Evolutionary conservation across 1,284 basidiomycete species (phyloP).

Genomic region (Ustilago trichophora): DNA sequence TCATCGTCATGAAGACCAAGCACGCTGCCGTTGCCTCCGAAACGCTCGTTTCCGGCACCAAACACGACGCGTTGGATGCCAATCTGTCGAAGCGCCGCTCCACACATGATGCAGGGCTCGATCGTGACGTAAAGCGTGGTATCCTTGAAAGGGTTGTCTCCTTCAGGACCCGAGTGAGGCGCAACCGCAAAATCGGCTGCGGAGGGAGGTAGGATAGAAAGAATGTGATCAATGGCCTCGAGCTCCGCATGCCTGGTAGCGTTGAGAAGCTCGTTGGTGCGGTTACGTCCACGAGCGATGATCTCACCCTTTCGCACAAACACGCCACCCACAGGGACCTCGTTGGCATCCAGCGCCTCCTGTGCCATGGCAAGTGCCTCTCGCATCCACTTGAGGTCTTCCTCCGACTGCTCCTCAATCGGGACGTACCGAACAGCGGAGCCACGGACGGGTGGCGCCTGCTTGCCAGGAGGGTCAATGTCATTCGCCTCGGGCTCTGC

Average conservation of each 20-base stretch:
- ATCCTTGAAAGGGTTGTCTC: slow-evolving; percentile 72
- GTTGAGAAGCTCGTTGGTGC: slow-evolving; percentile 83
- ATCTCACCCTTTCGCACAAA: slow-evolving; percentile 82
- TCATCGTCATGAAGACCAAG: slow-evolving; percentile 76
- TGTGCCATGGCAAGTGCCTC: slow-evolving; percentile 63
- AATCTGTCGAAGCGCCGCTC: slow-evolving; percentile 89
- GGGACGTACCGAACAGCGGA: slow-evolving; percentile 54
- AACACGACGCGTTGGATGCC: slow-evolving; percentile 91
- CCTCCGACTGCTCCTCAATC: slow-evolving; percentile 50
- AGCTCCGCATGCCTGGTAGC: slow-evolving; percentile 95
- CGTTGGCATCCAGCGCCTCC: slow-evolving; percentile 83
- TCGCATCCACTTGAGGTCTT: slow-evolving; percentile 63
- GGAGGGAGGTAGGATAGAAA: slow-evolving; percentile 69
- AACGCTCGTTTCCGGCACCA: slow-evolving; percentile 94
- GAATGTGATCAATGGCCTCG: slow-evolving; percentile 91
- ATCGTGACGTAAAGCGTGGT: slow-evolving; percentile 97
- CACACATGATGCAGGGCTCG: slow-evolving; percentile 99
- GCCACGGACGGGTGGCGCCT: slow-evolving; percentile 45
- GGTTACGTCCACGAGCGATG: slow-evolving; percentile 87
- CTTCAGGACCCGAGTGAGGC: slow-evolving; percentile 47
- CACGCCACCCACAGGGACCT: slow-evolving; percentile 96
- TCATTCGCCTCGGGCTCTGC: slow-evolving; percentile 7
- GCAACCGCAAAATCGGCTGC: slow-evolving; percentile 45
- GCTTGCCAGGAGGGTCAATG: slow-evolving; percentile 69
- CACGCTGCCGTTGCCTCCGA: slow-evolving; percentile 96